phyloP scores from a whole-genome alignment of 768 basidiomycete species.

The Auricularia auricula-judae region DNA sequence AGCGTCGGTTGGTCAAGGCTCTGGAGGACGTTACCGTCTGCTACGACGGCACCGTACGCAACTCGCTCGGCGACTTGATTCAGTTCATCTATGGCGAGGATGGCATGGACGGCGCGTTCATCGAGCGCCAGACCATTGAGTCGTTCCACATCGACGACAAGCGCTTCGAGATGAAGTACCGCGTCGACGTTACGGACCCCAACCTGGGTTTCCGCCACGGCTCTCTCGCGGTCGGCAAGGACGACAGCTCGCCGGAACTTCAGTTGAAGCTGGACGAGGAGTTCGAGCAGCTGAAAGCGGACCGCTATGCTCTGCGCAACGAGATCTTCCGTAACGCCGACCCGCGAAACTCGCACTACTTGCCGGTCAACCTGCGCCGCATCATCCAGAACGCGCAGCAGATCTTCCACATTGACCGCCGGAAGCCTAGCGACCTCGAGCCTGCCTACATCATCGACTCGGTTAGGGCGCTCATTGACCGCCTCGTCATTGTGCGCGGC shows the following conservation, averaged over 20 bases:
- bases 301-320: conserved; percentile 65
- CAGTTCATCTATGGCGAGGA: conserved; percentile 98
- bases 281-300: conserved; percentile 49
- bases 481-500: conserved; percentile 82
- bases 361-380: conserved; percentile 91
- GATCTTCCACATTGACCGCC: conserved; percentile 92
- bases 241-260: conserved; percentile 71
- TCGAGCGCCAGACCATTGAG: conserved; percentile 91
- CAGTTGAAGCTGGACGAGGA: conserved; percentile 81
- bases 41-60: conserved; percentile 96
- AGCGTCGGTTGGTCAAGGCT: conserved; percentile 95
- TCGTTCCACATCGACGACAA: conserved; percentile 72
- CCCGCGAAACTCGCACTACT: conserved; percentile 63
- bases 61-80: conserved; percentile 90
- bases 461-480: conserved; percentile 60
- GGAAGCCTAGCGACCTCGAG: conserved; percentile 87
- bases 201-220: conserved; percentile 69
- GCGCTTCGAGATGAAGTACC: conserved; percentile 84
- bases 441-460: conserved; percentile 78
- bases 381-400: conserved; percentile 93
- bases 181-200: conserved; percentile 88
- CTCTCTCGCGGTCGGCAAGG: conserved; percentile 77
- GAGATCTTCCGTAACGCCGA: conserved; percentile 77
- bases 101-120: conserved; percentile 96
- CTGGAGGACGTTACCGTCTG: conserved; percentile 95